A percentile compares a stretch with the other conserved stretches of the same genome.
Evolutionary conservation across 139 green algal species (phyloP).

Genomic region (Closterium sp.): DNA sequence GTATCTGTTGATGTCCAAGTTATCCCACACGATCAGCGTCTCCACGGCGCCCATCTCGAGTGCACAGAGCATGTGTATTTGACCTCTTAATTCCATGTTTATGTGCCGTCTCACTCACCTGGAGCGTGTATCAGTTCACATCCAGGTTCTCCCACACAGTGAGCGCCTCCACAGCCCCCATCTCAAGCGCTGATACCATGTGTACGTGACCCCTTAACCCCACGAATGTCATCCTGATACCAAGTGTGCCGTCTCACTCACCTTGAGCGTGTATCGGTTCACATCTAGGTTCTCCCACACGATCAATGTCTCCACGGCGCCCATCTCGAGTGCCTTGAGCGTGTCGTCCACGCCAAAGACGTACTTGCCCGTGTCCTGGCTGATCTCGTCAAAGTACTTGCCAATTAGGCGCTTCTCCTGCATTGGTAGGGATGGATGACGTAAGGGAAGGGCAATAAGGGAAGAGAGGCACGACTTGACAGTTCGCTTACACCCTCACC

Average conservation of each 20-base stretch:
- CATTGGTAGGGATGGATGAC: neutral
- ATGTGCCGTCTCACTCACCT: neutral
- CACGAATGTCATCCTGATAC: neutral
- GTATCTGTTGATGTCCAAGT: constrained; percentile 79
- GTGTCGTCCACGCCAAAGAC: constrained; percentile 92
- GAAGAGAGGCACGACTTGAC: neutral
- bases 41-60: constrained; percentile 99
- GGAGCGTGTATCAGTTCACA: neutral
- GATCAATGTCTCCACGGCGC: constrained; percentile 95
- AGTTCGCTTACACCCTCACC: no score
- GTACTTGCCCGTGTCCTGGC: constrained; percentile 91
- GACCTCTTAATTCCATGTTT: no score
- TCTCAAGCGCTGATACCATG: neutral
- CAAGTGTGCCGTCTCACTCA: neutral
- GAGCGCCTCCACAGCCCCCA: neutral
- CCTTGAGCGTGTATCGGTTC: constrained; percentile 73
- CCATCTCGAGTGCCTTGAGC: constrained; percentile 95
- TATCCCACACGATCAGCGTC: constrained; percentile 97
- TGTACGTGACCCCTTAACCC: neutral
- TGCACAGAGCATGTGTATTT: constrained; percentile 94
- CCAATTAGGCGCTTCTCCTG: constrained; percentile 53
- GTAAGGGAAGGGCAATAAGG: neutral
- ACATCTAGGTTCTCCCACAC: constrained; percentile 93
- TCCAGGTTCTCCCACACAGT: neutral
- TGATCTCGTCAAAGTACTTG: constrained; percentile 97